Conservation (phyloP, 75 land plant genomes). For the Pinus tabuliformis region DNA sequence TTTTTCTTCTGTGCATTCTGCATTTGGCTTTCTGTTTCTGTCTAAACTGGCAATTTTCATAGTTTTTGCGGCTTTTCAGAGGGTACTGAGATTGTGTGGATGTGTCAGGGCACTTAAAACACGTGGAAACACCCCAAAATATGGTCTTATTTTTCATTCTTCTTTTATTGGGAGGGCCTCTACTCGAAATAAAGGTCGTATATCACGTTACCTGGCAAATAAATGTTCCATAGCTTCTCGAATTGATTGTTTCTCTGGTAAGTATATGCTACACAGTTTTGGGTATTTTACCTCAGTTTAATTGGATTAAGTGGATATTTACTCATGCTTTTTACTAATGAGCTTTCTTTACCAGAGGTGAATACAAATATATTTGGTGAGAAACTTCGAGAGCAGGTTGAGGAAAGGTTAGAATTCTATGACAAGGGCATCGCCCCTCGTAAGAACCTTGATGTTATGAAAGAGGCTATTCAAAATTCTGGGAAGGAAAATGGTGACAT, state of each 20-base stretch:
- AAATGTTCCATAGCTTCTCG: constrained; percentile 96
- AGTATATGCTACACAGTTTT: neutral
- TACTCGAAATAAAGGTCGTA: constrained; percentile 86
- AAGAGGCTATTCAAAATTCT: constrained; percentile 64
- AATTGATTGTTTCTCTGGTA: constrained; percentile 93
- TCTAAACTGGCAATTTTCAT: neutral
- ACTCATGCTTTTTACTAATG: neutral
- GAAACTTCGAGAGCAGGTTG: constrained; percentile 92
- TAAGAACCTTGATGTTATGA: constrained; percentile 96
- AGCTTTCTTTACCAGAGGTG: constrained; percentile 39
- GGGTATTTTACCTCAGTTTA: too few relatives aligned
- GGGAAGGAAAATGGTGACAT: constrained; percentile 17
- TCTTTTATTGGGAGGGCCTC: constrained; percentile 94
- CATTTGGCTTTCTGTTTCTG: neutral
- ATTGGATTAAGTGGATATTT: neutral
- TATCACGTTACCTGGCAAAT: constrained; percentile 98
- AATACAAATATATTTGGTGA: constrained; percentile 81
- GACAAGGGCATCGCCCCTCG: constrained; percentile 97
- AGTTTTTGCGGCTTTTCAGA: neutral
- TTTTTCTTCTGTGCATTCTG: neutral
- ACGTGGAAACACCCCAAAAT: constrained; percentile 89
- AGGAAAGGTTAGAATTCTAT: constrained; percentile 95
- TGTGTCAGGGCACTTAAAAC: constrained; percentile 84
- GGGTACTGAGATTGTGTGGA: neutral
- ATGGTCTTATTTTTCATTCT: constrained; percentile 96